Evolutionary conservation across 164 flowering plant species (phyloP).

Genomic region (Liriodendron chinense): DNA sequence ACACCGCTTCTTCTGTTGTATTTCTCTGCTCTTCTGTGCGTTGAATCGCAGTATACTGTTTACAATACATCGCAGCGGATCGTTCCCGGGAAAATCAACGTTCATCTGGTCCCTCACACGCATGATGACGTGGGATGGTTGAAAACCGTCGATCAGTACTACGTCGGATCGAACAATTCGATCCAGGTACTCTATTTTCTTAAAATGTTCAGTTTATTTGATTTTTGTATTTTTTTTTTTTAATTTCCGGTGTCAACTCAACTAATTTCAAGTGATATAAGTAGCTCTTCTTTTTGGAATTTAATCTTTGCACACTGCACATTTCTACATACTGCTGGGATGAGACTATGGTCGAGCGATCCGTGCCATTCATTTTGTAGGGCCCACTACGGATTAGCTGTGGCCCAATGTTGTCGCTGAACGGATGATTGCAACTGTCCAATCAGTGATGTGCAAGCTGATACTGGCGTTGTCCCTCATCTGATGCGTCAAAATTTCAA

Average conservation of each 20-base stretch:
- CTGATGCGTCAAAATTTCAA: no score
- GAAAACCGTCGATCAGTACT: constrained; percentile 72
- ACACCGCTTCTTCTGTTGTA: background rate
- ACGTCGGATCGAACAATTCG: constrained; percentile 61
- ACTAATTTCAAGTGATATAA: background rate
- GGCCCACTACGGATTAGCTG: background rate
- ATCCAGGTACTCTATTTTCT: constrained; percentile 35
- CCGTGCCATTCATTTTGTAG: background rate
- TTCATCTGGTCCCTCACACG: constrained; percentile 60
- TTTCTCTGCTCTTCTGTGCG: constrained; percentile 3
- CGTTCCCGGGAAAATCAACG: constrained; percentile 52
- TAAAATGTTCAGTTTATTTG: constrained; percentile 8
- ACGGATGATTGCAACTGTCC: background rate
- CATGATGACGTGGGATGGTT: constrained; percentile 74
- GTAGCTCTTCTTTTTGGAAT: no score
- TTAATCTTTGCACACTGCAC: background rate
- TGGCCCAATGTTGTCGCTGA: background rate
- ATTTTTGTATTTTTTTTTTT: no score
- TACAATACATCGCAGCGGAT: constrained; percentile 48
- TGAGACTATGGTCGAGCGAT: background rate
- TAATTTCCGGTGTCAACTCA: background rate
- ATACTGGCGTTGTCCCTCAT: background rate
- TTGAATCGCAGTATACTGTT: constrained; percentile 34
- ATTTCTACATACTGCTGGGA: background rate
- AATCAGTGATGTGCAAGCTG: background rate